Base-by-base conservation (phyloP, 306 rosid genomes). In the Prunus campanulata region DNA sequence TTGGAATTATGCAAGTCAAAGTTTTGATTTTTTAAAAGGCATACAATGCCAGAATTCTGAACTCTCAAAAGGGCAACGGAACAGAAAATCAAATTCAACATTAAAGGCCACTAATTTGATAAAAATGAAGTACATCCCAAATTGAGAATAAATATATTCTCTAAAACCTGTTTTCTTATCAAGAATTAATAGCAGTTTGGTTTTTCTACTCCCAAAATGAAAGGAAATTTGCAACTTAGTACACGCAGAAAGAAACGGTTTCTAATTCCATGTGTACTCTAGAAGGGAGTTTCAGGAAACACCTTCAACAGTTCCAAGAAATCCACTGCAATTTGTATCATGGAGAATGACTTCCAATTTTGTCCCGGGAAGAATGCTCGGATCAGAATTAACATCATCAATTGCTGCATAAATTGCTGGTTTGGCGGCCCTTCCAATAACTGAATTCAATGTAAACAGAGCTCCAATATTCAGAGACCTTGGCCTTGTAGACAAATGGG, bases 231-330 rank as follows among this genome's bases (percentile, higher is more conserved):
- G 25, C 11, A 16, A 18, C 15, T 25, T 16, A 9, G 54, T 32
- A 74, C 47, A 11, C 35, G 13, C 63, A 30, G 54, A 78, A 79
- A 80, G 12, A 75, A 35, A 18, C n/a, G 19, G 46, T 46, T 62
- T 29, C 51, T 29, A 65, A 59, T 75, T 30, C 70, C 66, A 12
- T 50, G 72, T 39, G 25, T 54, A 50, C 75, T 48, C 16, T 61
- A 68, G 75, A 78, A 76, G 48, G 25, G 71, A 82, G 86, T 68
- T 72, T 72, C 15, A 57, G 77, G 71, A 79, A 57, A 39, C 89
- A 91, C 96, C 91, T 82, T 91, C 93, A 66, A 87, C 61, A 65
- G 91, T 91, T 81, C 91, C 96, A 51, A 85, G 71, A 87, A 91
- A 91, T 11, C 76, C 91, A 39, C 90, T 91, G 87, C 93, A 91